Evolutionary conservation across 768 basidiomycete genomes (phyloP), one percentile per base, ranked within the genome.

Genomic region (Asterophora lycoperdoides): DNA sequence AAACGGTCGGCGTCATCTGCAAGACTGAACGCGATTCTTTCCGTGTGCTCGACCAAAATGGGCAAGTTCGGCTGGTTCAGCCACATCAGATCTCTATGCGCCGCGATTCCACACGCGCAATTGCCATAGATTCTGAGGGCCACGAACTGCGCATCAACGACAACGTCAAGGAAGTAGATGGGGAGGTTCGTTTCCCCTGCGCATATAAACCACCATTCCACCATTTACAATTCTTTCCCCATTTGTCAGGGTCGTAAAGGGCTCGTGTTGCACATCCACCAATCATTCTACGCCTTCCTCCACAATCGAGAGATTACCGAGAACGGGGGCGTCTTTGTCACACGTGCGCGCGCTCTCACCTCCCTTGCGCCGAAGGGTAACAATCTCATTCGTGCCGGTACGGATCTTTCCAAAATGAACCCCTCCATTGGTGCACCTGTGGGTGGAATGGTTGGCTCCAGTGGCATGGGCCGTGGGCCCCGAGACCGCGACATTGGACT

Each of bases 1-100:
- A 93, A 65, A 95, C 93, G 4, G 92, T 93, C 30, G 96, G 93
- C 64, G 92, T 98, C 51, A 96, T 98, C 55, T 96, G 87, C 79
- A 94, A 95, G 66, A 94, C 93, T 1, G 96, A 98, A 64, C 84
- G 93, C 11, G 92, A 93, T 62, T 84, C 92, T 7, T 93, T 99
- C 81, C 90, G 93, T 48, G 88, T 99, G 2, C 76, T 99, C 44
- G 95, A 98, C 61, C 96, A 98, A 63, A 86, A 91, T 57, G 91
- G 93, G 1, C 85, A 91, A 68, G 80, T 89, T 13, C 87, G 92
- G 13, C 76, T 88, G 6, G 87, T 98, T 4, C 86, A 90, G 60
- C 93, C 95, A 4, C 91, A 93, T 54, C 94, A 98, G 60, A 94
- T 99, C 52, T 88, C 89, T 6, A 89, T 92, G 84, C 83, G 92